phyloP scores from a whole-genome alignment of 1,284 basidiomycete species.

The Cutaneotrichosporon sp. region DNA sequence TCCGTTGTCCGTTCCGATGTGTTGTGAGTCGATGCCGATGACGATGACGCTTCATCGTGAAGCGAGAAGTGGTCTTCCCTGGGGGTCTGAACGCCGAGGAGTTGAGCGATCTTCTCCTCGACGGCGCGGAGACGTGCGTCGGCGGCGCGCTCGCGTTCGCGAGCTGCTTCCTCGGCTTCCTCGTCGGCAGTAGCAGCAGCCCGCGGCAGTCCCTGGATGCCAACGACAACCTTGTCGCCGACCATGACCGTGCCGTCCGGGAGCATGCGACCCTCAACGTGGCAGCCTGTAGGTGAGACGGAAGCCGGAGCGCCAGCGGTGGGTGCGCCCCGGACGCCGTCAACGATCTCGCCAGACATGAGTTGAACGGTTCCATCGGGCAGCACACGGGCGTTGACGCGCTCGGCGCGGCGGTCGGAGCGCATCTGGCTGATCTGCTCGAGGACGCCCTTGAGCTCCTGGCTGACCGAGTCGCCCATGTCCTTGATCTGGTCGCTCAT shows the following conservation, averaged over 20 bases:
- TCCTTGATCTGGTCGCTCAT: conserved; percentile 49
- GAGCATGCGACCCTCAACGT: conserved; percentile 43
- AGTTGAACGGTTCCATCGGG: conserved; percentile 48
- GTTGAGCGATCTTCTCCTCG: conserved; percentile 6
- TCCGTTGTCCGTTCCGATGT: background rate
- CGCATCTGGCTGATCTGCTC: conserved; percentile 44
- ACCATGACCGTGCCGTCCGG: conserved; percentile 49
- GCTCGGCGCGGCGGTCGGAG: conserved; percentile 43
- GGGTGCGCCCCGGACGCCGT: conserved; percentile 45
- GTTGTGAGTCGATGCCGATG: background rate
- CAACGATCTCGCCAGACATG: conserved; percentile 48
- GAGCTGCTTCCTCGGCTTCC: conserved; percentile 23
- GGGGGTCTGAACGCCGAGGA: background rate
- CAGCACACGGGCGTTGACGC: conserved; percentile 40
- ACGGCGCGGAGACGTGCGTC: conserved; percentile 43
- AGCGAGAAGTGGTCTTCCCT: background rate
- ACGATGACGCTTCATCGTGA: background rate
- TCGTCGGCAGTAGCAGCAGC: conserved; percentile 25
- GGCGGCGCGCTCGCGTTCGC: conserved; percentile 42
- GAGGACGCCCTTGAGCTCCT: conserved; percentile 45
- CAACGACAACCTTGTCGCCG: conserved; percentile 46
- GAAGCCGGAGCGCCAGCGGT: conserved; percentile 24
- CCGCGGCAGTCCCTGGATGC: conserved; percentile 39
- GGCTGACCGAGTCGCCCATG: conserved; percentile 32
- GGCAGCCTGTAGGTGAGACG: conserved; percentile 28